A percentile compares a stretch with the other conserved stretches of the same genome.
Conservation (phyloP, 306 rosid species). For the Fragaria ananassa region DNA sequence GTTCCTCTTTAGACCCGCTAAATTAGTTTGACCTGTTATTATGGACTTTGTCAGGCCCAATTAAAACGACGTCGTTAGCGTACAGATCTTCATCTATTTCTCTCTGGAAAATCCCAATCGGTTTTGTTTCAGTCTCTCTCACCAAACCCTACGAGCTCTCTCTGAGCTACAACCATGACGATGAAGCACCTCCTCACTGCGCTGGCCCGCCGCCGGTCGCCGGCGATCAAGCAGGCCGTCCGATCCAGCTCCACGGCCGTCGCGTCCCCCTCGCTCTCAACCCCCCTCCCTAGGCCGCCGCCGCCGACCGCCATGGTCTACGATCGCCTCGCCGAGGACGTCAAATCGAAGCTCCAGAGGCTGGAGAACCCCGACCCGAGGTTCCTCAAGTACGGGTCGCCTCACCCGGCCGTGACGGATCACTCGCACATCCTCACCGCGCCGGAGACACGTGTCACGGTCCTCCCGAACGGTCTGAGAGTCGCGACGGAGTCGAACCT, state of each 20-base stretch:
- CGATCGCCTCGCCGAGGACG: constrained; percentile 79
- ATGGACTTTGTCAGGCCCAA: background rate
- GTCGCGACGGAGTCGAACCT: constrained; percentile 87
- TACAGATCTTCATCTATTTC: background rate
- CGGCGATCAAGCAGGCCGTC: constrained; percentile 27
- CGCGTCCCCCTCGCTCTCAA: constrained; percentile 22
- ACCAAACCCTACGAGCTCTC: constrained; percentile 44
- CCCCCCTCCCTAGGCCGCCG: constrained; percentile 50
- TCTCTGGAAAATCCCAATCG: background rate
- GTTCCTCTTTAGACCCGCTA: background rate
- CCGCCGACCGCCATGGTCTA: constrained; percentile 84
- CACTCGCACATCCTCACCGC: constrained; percentile 72
- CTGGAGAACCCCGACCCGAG: constrained; percentile 85
- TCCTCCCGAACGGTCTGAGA: constrained; percentile 79
- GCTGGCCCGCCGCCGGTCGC: constrained; percentile 53
- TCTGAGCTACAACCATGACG: constrained; percentile 54
- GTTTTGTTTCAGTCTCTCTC: background rate
- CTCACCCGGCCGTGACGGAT: constrained; percentile 57
- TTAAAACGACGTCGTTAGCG: background rate
- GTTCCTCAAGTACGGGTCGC: constrained; percentile 86
- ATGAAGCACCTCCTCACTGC: constrained; percentile 61
- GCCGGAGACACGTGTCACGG: constrained; percentile 81
- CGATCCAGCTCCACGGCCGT: constrained; percentile 48
- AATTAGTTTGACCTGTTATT: background rate
- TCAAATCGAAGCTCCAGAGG: constrained; percentile 59